Percentiles rank a stretch among this genome's conserved stretches.
These are phyloP conservation scores for Pascua guehoae DNA, from an alignment of 1,284 basidiomycete genomes.

Conservation along the genomic window DNA sequence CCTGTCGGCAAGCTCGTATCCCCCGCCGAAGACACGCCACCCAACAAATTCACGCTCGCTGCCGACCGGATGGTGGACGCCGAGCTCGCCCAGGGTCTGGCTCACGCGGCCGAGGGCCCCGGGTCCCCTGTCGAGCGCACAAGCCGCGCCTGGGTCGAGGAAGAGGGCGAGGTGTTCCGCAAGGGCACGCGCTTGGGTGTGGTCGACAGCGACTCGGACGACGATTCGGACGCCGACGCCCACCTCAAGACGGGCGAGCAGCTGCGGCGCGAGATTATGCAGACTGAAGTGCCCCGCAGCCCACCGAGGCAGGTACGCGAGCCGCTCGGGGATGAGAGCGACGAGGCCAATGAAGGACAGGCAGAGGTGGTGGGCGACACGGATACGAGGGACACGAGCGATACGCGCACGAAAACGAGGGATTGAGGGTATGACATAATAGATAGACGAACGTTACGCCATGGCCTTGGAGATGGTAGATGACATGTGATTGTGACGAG, in stretches of 20 bases:
- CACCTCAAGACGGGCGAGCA: slow-evolving; percentile 11
- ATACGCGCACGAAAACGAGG: no score
- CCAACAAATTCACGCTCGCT: no score
- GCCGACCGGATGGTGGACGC: slow-evolving; percentile 16
- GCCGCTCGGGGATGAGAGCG: no score
- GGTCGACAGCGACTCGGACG: slow-evolving; percentile 60
- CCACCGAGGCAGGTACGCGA: slow-evolving; percentile 17
- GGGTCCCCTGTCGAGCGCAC: slow-evolving; percentile 45
- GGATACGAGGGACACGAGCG: no score
- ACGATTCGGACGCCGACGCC: slow-evolving; percentile 53
- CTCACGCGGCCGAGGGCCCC: background rate
- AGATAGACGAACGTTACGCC: no score
- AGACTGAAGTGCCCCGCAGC: slow-evolving; percentile 43
- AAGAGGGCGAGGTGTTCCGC: slow-evolving; percentile 87
- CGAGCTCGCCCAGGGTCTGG: slow-evolving; percentile 11
- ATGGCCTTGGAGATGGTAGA: no score
- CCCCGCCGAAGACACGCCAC: no score
- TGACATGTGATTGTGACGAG: no score
- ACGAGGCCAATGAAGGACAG: no score
- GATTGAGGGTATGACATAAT: no score
- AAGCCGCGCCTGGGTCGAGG: slow-evolving; percentile 70
- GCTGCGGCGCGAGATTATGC: slow-evolving; percentile 34
- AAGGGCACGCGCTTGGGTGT: slow-evolving; percentile 77
- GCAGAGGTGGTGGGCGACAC: no score
- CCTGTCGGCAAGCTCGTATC: no score